Conservation (phyloP, 2,329 filamentous ascomycete species). For the Aspergillus fructus region DNA sequence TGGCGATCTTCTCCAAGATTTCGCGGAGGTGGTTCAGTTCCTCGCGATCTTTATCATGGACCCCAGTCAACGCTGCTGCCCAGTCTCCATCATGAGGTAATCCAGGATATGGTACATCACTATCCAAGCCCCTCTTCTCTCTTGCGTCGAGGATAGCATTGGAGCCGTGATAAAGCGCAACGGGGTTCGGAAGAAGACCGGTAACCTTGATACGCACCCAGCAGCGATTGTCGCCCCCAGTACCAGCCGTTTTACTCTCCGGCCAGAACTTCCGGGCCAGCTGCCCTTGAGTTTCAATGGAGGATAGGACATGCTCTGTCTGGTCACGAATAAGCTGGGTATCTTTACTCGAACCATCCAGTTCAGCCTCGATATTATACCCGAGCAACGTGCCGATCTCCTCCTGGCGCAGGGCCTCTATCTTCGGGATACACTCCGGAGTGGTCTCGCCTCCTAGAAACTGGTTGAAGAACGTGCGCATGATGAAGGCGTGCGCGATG, state of each 20-base stretch:
- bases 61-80: neutral
- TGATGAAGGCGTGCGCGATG: neutral
- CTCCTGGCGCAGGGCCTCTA: neutral
- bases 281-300: neutral
- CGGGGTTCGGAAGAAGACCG: conserved; percentile 1
- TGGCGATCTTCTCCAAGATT: neutral
- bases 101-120: neutral
- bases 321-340: neutral
- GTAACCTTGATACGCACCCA: conserved; percentile 10
- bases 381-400: neutral
- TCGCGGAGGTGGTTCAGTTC: neutral
- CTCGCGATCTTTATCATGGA: neutral
- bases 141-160: neutral
- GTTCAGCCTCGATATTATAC: conserved; percentile 9
- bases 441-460: neutral
- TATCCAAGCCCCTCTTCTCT: neutral
- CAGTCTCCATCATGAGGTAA: neutral
- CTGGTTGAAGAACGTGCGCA: neutral
- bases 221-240: conserved; percentile 7
- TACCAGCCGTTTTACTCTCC: neutral
- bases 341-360: conserved; percentile 5
- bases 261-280: conserved; percentile 3
- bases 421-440: neutral
- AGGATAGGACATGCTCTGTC: conserved; percentile 1
- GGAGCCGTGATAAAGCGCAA: conserved; percentile 1